Percentiles rank a stretch among this genome's conserved stretches.
These are phyloP conservation scores for Debaryomycetaceae sp. DNA, from an alignment of 1,139 yeast species.

Conservation along the genomic window DNA sequence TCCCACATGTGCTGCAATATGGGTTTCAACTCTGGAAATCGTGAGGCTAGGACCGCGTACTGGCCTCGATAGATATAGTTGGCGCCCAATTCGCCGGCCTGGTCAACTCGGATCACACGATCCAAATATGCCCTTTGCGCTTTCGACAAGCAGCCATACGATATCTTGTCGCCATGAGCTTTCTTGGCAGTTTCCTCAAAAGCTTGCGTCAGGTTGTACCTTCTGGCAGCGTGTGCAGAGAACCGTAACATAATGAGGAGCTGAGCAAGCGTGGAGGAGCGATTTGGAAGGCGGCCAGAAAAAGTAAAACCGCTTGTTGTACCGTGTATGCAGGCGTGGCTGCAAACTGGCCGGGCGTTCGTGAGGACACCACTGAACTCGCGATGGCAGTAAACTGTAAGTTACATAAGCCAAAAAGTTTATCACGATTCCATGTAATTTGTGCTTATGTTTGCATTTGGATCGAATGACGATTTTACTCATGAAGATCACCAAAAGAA, in stretches of 20 bases:
- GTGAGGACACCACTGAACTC: too few species aligned
- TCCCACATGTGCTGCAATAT: conserved; percentile 96
- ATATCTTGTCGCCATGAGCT: conserved; percentile 20
- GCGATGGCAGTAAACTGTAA: too few species aligned
- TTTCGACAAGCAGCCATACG: conserved; percentile 41
- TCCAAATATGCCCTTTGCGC: conserved; percentile 73
- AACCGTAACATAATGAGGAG: too few species aligned
- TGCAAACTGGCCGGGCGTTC: too few species aligned
- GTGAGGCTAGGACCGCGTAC: conserved; percentile 66
- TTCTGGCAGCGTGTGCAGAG: conserved; percentile 1
- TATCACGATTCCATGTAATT: too few species aligned
- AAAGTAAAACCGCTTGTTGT: too few species aligned
- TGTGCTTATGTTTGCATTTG: too few species aligned
- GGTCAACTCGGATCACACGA: conserved; percentile 84
- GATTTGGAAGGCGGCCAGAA: conserved; percentile 20
- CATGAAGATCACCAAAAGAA: too few species aligned
- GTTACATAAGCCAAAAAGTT: too few species aligned
- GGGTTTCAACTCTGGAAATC: conserved; percentile 66
- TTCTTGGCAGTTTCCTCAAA: conserved; percentile 15
- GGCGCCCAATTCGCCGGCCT: conserved; percentile 99
- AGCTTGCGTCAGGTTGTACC: conserved; percentile 7
- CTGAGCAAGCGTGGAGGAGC: not conserved
- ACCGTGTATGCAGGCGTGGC: too few species aligned
- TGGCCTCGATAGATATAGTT: conserved; percentile 92
- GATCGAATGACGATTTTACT: too few species aligned